Conservation (phyloP, 2,329 filamentous ascomycete genomes). For the Trichoderma cornu-damae region DNA sequence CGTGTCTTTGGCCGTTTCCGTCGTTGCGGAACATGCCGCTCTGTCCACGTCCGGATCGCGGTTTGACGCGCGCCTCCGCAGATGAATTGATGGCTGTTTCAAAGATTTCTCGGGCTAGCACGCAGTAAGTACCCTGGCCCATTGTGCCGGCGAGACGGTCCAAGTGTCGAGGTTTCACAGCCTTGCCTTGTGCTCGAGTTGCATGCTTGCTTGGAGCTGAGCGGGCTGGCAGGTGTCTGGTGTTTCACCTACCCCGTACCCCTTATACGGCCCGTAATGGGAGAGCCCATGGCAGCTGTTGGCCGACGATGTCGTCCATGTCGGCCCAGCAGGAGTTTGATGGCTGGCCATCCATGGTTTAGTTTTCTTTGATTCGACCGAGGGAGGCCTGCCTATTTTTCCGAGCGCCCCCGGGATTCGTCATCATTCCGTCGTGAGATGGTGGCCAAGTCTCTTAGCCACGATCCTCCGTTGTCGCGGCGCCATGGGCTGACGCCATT, state of each 20-base stretch:
- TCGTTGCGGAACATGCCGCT: slow-evolving; percentile 1
- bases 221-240: neutral
- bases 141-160: neutral
- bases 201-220: neutral
- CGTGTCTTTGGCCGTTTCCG: slow-evolving; percentile 13
- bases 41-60: neutral
- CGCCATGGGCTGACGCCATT: neutral
- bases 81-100: slow-evolving; percentile 7
- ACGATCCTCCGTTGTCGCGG: neutral
- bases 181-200: neutral
- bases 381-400: too few species aligned
- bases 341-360: neutral
- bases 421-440: neutral
- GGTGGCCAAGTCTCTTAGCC: neutral
- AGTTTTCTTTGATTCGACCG: neutral
- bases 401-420: neutral
- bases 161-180: slow-evolving; percentile 1
- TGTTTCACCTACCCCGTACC: slow-evolving; percentile 7
- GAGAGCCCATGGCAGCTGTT: neutral
- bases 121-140: neutral
- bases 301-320: neutral
- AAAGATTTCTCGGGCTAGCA: neutral
- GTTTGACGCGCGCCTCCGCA: slow-evolving; percentile 13
- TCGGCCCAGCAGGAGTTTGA: neutral
- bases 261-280: neutral